Base-by-base conservation (phyloP, 805 yeast genomes). In the Cyberlindnera bimundalis region DNA sequence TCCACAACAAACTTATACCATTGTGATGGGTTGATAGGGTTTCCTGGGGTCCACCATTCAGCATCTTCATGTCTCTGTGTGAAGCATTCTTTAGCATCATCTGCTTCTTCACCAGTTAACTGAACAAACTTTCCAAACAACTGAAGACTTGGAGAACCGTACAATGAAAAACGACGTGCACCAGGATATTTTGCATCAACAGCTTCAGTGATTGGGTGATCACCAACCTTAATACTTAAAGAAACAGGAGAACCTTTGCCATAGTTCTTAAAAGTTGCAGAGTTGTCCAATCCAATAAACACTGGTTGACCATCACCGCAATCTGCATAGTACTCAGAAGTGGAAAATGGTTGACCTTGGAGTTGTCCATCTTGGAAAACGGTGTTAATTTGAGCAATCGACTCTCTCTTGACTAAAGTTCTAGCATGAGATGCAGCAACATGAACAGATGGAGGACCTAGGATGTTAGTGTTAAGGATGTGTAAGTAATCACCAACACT, bases 241-340 rank as follows among this genome's bases (percentile, higher is more conserved):
- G 32, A 29, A 5, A 29, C 32, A 4, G 6, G 5, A 4, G 32
- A 29, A 10, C 32, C 32, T 18, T 15, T 29, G n/a, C 17, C 21
- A 9, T 15, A 5, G 17, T 29, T 29, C 21, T 16, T 17, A 7
- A 29, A 16, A 6, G 32, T 29, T 5, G 32, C n/a, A 5, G 32
- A 29, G 5, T 16, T 8, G n/a, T 29, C 32, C 20, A 16, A 5
- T 11, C 20, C 32, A 6, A 29, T 6, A 4, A 29, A 9, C 13
- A 29, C 15, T 16, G 32, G 32, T 15, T 29, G 15, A 17, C 32
- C 32, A 16, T 29, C 32, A 16, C 32, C 32, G 17, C 32, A 29
- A 29, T 29, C 32, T 10, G 32, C 32, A 29, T 29, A 29, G 21
- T 29, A 29, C 32, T 29, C 32, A 16, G 32, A 7, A 16, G 11